A percentile compares a stretch with the other conserved stretches of the same genome.
Evolutionary conservation across 73 alveolate genomes (phyloP).

Genomic region (Diophrys appendiculata): DNA sequence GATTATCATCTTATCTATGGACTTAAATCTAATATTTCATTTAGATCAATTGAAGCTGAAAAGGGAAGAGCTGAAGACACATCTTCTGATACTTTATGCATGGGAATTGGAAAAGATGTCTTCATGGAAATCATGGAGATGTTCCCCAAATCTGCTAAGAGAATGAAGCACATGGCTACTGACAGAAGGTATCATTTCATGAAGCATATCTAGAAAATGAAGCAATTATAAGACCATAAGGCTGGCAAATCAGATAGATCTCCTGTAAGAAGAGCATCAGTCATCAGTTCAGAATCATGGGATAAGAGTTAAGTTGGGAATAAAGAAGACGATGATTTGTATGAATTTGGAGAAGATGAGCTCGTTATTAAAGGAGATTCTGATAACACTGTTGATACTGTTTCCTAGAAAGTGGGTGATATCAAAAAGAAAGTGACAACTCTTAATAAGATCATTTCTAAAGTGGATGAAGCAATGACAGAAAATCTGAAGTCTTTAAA

Average conservation of each 20-base stretch:
- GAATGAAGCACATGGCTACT: conserved; percentile 14
- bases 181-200: conserved; percentile 18
- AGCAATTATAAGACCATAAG: background rate
- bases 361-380: background rate
- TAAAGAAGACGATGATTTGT: background rate
- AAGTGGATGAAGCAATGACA: background rate
- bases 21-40: conserved; percentile 37
- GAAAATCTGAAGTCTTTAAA: background rate
- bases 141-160: conserved; percentile 28
- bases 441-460: background rate
- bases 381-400: background rate
- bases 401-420: background rate
- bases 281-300: background rate
- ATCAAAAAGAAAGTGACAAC: background rate
- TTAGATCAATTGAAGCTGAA: conserved; percentile 14
- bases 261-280: background rate
- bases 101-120: conserved; percentile 35
- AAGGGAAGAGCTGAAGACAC: background rate
- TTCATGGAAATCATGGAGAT: conserved; percentile 13
- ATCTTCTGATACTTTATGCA: conserved; percentile 14
- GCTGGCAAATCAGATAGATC: background rate
- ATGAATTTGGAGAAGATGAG: background rate
- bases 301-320: background rate
- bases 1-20: conserved; percentile 34
- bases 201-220: conserved; percentile 23